Conservation (phyloP, 2,329 filamentous ascomycete genomes). For the Trichoderma breve region DNA sequence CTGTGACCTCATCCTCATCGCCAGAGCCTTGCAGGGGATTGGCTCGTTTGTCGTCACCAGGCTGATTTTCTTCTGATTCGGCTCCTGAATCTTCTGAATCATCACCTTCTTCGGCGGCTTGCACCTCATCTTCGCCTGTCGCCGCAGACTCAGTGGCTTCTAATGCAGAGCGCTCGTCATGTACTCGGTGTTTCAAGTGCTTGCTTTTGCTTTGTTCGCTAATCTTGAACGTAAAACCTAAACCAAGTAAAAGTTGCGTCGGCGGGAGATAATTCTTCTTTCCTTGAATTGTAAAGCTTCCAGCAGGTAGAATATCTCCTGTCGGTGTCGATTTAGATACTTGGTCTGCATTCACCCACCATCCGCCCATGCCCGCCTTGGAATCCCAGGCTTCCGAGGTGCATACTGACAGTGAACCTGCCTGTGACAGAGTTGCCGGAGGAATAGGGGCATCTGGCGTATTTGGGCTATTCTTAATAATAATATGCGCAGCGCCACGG, state of each 20-base stretch:
- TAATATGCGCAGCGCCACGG: conserved; percentile 75
- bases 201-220: conserved; percentile 82
- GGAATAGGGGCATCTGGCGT: conserved; percentile 83
- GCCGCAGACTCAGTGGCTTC: conserved; percentile 2
- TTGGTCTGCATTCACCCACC: conserved; percentile 90
- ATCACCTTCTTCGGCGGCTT: conserved; percentile 27
- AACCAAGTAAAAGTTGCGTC: conserved; percentile 80
- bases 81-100: conserved; percentile 32
- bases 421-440: conserved; percentile 86
- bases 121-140: conserved; percentile 26
- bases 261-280: conserved; percentile 91
- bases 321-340: conserved; percentile 80
- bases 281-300: conserved; percentile 77
- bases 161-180: conserved; percentile 28
- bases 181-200: conserved; percentile 66
- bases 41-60: conserved; percentile 33
- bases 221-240: conserved; percentile 83
- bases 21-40: conserved; percentile 39
- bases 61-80: conserved; percentile 35
- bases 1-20: conserved; percentile 30
- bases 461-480: conserved; percentile 83
- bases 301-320: conserved; percentile 76
- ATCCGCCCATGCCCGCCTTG: conserved; percentile 92
- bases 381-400: conserved; percentile 92
- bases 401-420: conserved; percentile 79